Percentiles rank a stretch among this genome's conserved stretches.
These are phyloP conservation scores for Cystobasidium tubakii DNA, from an alignment of 768 basidiomycete species.

Conservation along the genomic window DNA sequence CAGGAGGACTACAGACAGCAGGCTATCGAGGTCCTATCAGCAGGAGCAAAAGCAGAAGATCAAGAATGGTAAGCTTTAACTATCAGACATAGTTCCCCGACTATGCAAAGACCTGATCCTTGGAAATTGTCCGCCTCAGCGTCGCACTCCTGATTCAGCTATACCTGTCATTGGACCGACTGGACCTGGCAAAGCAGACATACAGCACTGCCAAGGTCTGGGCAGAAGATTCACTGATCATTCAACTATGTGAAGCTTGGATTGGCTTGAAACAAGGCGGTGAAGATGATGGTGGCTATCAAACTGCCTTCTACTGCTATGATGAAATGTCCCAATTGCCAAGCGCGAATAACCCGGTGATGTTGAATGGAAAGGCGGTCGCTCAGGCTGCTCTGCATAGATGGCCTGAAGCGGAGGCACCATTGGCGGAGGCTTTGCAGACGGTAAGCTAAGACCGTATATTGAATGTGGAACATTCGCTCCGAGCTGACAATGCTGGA, in stretches of 20 bases:
- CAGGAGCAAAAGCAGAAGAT: constrained; percentile 48
- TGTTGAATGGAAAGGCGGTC: constrained; percentile 39
- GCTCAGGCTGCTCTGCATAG: constrained; percentile 41
- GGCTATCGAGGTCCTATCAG: constrained; percentile 49
- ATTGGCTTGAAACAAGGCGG: constrained; percentile 45
- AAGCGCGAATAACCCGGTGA: constrained; percentile 41
- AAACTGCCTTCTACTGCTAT: constrained; percentile 46
- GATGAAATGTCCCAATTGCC: constrained; percentile 45
- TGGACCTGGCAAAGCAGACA: constrained; percentile 49
- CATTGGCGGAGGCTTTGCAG: constrained; percentile 40
- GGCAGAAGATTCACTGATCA: constrained; percentile 50
- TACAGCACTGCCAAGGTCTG: constrained; percentile 49
- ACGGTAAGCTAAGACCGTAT: constrained; percentile 35
- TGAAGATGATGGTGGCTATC: constrained; percentile 38
- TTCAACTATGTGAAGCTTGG: constrained; percentile 52
- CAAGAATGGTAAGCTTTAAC: constrained; percentile 52
- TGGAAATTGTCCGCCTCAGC: constrained; percentile 38
- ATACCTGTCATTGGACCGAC: constrained; percentile 48
- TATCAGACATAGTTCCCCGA: too few relatives aligned
- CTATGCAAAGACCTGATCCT: too few relatives aligned
- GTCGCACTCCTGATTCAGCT: constrained; percentile 50
- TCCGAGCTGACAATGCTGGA: background rate
- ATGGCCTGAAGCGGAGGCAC: constrained; percentile 44
- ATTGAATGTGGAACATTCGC: background rate
- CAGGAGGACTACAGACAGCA: constrained; percentile 49